Base-by-base conservation (phyloP, 495 filamentous ascomycete genomes). In the Penicillium longicatenatum region DNA sequence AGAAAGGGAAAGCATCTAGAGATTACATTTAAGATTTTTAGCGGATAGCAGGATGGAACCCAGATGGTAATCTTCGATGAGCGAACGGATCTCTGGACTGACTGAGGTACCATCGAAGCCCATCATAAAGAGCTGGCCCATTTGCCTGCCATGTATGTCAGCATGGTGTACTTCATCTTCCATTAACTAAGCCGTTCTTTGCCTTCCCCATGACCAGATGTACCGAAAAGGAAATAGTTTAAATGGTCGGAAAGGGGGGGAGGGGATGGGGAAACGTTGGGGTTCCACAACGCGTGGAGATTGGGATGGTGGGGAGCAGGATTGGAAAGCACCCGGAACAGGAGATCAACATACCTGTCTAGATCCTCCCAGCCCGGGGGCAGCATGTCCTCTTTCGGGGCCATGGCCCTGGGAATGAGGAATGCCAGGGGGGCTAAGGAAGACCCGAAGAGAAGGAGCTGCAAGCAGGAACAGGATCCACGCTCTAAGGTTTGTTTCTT, bases 101-200 rank as follows among this genome's bases (percentile, higher is more conserved):
- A 95, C 87, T 63, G 89, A 83, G 45, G 91, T 93, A 55, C 91
- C 91, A 80, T 96, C 91, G 78, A 92, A 96, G 70, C 91, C 92
- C 90, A 95, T 93, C 82, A 95, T 93, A 75, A 96, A 87, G 73
- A 95, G 85, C 80, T 96, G 91, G 54, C 92, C 92, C 81, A 93
- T 89, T 66, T 79, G 76, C 69, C 77, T 80, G 59, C 43, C 52
- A 56, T 29, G 54, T 62, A 58, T 37, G 61, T 64, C 57, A 66
- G 66, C 64, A 68, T 63, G 55, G 24, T 26, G 49, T 29, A 52
- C 41, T 79, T 84, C 33, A 79, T 53, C 17, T 50, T 33, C 6
- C 4, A 4, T 12, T 2, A 0, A 48, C 7, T 33, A 33, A 50
- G 33, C 14, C 12, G 9, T 17, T 11, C 20, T 24, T 46, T 14